Conservation (phyloP, 192 early-diverging fungal genomes). For the Chytriomyces sp. region DNA sequence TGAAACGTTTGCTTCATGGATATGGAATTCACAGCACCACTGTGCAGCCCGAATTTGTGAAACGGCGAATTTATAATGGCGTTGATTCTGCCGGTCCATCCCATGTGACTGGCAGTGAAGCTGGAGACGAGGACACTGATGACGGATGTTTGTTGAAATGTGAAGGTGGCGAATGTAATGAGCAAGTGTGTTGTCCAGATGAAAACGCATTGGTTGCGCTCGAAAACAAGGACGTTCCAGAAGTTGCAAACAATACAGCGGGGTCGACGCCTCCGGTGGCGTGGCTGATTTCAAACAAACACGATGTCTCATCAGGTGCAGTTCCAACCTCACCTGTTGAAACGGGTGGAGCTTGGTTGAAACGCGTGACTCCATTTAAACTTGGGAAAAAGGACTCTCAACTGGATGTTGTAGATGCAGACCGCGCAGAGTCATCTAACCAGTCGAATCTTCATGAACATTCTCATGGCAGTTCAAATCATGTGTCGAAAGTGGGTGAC, state of each 20-base stretch:
- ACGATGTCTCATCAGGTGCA: background rate
- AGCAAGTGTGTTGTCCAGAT: slow-evolving; percentile 23
- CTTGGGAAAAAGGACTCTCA: slow-evolving; percentile 17
- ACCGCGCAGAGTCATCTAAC: too few relatives aligned
- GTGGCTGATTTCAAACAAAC: background rate
- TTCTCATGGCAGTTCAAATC: too few relatives aligned
- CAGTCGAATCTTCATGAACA: too few relatives aligned
- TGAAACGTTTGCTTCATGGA: slow-evolving; percentile 79
- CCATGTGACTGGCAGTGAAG: background rate
- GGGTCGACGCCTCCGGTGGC: background rate
- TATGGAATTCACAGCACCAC: slow-evolving; percentile 86
- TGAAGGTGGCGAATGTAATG: slow-evolving; percentile 15
- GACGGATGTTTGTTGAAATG: slow-evolving; percentile 26
- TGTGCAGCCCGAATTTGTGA: slow-evolving; percentile 88
- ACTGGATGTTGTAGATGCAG: too few relatives aligned
- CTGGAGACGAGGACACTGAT: background rate
- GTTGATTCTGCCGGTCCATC: background rate
- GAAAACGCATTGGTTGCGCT: background rate
- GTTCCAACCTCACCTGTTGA: background rate
- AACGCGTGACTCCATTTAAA: slow-evolving; percentile 9
- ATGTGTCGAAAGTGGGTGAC: too few relatives aligned
- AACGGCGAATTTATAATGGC: background rate
- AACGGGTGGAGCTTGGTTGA: background rate
- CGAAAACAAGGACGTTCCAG: background rate
- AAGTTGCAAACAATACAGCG: background rate